Evolutionary conservation across 1,139 yeast species (phyloP).

Genomic region (Blastobotrys petasosporus): DNA sequence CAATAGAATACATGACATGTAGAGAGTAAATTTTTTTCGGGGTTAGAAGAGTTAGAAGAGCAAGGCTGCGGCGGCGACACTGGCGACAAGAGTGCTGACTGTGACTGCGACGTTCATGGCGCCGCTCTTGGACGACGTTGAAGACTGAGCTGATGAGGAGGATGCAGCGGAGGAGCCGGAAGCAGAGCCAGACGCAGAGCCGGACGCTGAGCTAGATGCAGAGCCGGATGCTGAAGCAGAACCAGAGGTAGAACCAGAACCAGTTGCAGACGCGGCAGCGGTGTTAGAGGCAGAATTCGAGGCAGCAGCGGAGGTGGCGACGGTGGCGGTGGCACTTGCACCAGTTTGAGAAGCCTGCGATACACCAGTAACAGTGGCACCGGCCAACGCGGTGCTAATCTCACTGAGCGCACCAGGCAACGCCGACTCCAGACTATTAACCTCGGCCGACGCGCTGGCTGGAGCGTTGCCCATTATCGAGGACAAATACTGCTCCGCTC

Average conservation of each 20-base stretch:
- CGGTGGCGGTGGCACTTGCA: background rate
- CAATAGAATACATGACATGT: background rate
- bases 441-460: background rate
- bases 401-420: background rate
- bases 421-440: background rate
- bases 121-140: background rate
- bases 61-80: conserved; percentile 8
- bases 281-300: conserved; percentile 1
- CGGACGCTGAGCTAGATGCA: too few relatives aligned
- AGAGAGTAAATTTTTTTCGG: background rate
- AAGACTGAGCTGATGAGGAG: too few relatives aligned
- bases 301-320: too few relatives aligned
- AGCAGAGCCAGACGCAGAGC: conserved; percentile 7
- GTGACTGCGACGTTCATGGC: conserved; percentile 6
- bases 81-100: conserved; percentile 9
- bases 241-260: conserved; percentile 8
- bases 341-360: background rate
- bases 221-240: conserved; percentile 4
- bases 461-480: background rate
- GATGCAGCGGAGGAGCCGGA: too few relatives aligned
- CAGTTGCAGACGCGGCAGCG: conserved; percentile 6
- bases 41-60: conserved; percentile 3
- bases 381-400: background rate
- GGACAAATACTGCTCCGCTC: background rate
- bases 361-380: background rate